Evolutionary conservation across 371 early-diverging fungal genomes (phyloP).

Genomic region (Circinella minor): DNA sequence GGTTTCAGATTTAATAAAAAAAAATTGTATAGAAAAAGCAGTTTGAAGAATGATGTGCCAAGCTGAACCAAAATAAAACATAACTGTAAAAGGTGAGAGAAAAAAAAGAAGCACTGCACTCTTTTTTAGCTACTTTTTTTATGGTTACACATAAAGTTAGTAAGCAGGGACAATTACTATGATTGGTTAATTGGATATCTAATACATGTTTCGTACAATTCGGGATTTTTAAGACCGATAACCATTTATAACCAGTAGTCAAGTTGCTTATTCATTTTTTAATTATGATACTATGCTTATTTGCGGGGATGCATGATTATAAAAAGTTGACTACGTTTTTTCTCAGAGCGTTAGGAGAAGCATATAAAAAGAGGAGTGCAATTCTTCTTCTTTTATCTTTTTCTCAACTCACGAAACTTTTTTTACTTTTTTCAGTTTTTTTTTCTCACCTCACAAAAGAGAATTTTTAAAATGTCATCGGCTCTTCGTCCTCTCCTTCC

Average conservation of each 20-base stretch:
- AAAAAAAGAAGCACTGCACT: no score
- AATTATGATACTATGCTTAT: neutral
- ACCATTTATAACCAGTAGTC: neutral
- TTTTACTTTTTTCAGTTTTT: conserved; percentile 1
- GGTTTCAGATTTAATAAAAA: no score
- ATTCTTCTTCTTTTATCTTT: conserved; percentile 6
- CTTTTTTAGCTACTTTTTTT: no score
- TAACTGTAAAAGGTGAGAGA: no score
- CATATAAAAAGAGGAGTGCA: conserved; percentile 5
- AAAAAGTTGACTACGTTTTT: neutral
- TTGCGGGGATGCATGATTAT: neutral
- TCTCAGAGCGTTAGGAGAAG: neutral
- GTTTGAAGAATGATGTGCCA: no score
- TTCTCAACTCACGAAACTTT: conserved; percentile 7
- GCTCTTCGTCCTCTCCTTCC: conserved; percentile 16
- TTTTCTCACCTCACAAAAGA: neutral
- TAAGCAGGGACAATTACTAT: neutral
- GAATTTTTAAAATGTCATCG: conserved; percentile 5
- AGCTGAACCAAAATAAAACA: no score
- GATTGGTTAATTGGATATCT: neutral
- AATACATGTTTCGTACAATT: neutral
- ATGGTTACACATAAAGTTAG: neutral
- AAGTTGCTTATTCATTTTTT: conserved; percentile 8
- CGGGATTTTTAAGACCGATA: neutral
- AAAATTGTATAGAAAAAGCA: no score